These are phyloP conservation scores for Cryptosporidium bovis DNA, from an alignment of 169 alveolate species.

Conservation along the genomic window DNA sequence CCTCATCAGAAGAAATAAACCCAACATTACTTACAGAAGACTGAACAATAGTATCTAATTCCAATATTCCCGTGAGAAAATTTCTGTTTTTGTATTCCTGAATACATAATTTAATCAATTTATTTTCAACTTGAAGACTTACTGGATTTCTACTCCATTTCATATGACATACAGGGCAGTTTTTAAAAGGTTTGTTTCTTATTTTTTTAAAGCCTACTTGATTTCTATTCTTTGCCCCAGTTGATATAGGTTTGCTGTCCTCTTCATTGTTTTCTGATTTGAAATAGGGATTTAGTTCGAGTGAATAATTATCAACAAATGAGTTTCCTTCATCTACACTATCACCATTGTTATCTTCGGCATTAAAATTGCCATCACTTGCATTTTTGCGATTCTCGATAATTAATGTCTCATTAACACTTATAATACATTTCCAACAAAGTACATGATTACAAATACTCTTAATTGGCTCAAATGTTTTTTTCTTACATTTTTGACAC, in stretches of 20 bases:
- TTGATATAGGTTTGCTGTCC: constrained; percentile 6
- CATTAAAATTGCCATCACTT: neutral
- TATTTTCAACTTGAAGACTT: constrained; percentile 50
- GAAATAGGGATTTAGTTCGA: neutral
- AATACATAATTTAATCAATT: constrained; percentile 35
- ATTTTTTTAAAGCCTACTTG: neutral
- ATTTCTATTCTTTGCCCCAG: neutral
- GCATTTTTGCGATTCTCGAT: neutral
- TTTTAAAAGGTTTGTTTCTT: constrained; percentile 48
- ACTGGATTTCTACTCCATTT: constrained; percentile 71
- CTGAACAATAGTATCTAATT: constrained; percentile 42
- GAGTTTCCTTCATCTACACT: too few relatives aligned
- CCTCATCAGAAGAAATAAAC: constrained; percentile 68
- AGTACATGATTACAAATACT: constrained; percentile 62
- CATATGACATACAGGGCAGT: constrained; percentile 62
- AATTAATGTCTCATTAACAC: constrained; percentile 17
- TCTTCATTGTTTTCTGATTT: neutral
- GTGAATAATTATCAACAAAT: neutral
- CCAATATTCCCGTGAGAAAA: constrained; percentile 30
- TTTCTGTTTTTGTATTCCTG: constrained; percentile 14
- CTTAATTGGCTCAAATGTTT: constrained; percentile 55
- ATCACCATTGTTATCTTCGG: neutral
- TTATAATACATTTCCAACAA: constrained; percentile 61
- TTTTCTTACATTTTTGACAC: constrained; percentile 58
- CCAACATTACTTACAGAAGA: constrained; percentile 67